Evolutionary conservation across 768 basidiomycete genomes (phyloP).

Genomic region (Postia placenta): DNA sequence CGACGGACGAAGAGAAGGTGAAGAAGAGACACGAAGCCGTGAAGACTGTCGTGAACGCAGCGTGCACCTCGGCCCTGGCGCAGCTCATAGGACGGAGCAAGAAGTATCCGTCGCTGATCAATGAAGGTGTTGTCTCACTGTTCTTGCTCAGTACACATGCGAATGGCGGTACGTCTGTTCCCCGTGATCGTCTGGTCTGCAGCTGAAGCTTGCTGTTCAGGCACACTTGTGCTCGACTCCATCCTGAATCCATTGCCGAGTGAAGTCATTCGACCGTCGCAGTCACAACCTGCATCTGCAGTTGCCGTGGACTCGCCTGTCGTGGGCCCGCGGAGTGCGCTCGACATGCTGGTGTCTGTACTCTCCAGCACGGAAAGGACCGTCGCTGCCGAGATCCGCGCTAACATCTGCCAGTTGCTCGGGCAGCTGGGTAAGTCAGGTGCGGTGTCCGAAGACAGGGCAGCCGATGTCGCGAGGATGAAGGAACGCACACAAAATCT

Average conservation of each 20-base stretch:
- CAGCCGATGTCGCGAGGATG: slow-evolving; percentile 33
- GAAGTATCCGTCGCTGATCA: slow-evolving; percentile 80
- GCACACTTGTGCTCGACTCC: slow-evolving; percentile 54
- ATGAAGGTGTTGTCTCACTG: slow-evolving; percentile 82
- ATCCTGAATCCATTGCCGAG: slow-evolving; percentile 44
- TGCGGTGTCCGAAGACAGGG: slow-evolving; percentile 35
- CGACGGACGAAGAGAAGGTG: slow-evolving; percentile 36
- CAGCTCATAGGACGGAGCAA: slow-evolving; percentile 70
- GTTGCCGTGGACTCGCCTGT: slow-evolving; percentile 38
- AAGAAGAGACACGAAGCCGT: slow-evolving; percentile 50
- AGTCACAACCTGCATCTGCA: slow-evolving; percentile 22
- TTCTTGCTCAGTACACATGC: slow-evolving; percentile 66
- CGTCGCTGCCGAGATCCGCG: slow-evolving; percentile 70
- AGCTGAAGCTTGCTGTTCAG: slow-evolving; percentile 29
- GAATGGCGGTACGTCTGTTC: slow-evolving; percentile 57
- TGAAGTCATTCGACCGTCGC: slow-evolving; percentile 25
- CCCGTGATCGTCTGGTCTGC: background rate
- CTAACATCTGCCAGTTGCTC: slow-evolving; percentile 71
- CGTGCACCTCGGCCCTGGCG: slow-evolving; percentile 56
- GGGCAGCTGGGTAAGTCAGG: slow-evolving; percentile 54
- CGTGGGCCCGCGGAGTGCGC: slow-evolving; percentile 46
- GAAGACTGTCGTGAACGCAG: slow-evolving; percentile 41
- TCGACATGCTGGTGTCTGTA: slow-evolving; percentile 64
- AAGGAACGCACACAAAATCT: slow-evolving; percentile 46
- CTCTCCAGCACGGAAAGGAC: slow-evolving; percentile 48